Conservation (phyloP, 495 filamentous ascomycete genomes). For the Neurospora sp. region DNA sequence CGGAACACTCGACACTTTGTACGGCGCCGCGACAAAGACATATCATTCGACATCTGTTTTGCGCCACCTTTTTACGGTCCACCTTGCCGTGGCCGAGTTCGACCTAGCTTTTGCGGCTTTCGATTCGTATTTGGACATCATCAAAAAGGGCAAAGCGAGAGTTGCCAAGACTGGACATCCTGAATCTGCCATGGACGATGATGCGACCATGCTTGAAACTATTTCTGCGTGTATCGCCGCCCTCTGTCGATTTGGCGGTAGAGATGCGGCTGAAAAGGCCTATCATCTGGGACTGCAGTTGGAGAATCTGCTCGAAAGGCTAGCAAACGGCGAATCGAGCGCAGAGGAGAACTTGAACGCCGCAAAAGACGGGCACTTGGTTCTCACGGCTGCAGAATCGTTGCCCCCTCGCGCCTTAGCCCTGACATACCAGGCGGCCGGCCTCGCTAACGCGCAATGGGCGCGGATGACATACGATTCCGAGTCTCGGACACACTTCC, state of each 20-base stretch:
- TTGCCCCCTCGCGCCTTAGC: constrained; percentile 49
- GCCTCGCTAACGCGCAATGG: constrained; percentile 76
- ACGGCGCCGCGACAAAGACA: constrained; percentile 79
- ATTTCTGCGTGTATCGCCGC: constrained; percentile 66
- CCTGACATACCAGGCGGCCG: constrained; percentile 67
- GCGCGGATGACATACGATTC: constrained; percentile 68
- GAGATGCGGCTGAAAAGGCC: constrained; percentile 67
- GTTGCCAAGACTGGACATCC: constrained; percentile 63
- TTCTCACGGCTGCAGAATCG: constrained; percentile 11
- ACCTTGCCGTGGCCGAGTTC: constrained; percentile 77
- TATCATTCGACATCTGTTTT: constrained; percentile 87
- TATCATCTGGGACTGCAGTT: constrained; percentile 53
- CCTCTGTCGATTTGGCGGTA: constrained; percentile 69
- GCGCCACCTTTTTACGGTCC: constrained; percentile 79
- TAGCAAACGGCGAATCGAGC: constrained; percentile 15
- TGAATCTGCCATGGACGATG: constrained; percentile 66
- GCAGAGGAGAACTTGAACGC: constrained; percentile 16
- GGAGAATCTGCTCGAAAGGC: constrained; percentile 46
- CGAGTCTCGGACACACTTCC: constrained; percentile 54
- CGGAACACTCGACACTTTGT: constrained; percentile 71
- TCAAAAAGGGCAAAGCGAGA: constrained; percentile 68
- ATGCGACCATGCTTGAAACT: constrained; percentile 63
- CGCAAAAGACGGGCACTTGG: constrained; percentile 23
- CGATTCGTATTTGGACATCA: constrained; percentile 79
- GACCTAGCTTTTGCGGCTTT: constrained; percentile 78